These are phyloP conservation scores for Rhizopus delemar DNA, from an alignment of 371 early-diverging fungal genomes.

Conservation along the genomic window DNA sequence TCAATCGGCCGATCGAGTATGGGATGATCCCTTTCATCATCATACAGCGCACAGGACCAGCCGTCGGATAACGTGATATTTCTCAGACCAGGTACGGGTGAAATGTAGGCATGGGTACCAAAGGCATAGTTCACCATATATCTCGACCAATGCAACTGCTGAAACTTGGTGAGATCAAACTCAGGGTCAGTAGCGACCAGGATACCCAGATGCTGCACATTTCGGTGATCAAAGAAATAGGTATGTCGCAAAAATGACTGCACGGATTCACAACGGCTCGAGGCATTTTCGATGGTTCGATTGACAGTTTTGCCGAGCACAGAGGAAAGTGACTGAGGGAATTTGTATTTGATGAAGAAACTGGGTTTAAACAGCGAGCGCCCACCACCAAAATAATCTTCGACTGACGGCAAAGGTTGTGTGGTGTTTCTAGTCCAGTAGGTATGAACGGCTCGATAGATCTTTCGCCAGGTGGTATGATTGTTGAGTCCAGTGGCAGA, in stretches of 20 bases:
- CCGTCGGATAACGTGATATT: constrained; percentile 37
- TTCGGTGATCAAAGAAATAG: constrained; percentile 44
- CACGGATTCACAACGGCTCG: constrained; percentile 36
- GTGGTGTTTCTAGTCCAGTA: constrained; percentile 51
- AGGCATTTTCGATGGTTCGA: constrained; percentile 38
- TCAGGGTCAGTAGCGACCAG: constrained; percentile 26
- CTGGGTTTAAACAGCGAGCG: constrained; percentile 41
- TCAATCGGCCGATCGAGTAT: constrained; percentile 48
- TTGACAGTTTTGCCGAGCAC: constrained; percentile 21
- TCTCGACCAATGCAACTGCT: constrained; percentile 35
- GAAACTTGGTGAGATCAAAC: constrained; percentile 22
- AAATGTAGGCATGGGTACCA: constrained; percentile 44
- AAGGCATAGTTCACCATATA: constrained; percentile 50
- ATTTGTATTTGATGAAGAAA: constrained; percentile 43
- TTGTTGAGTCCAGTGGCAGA: constrained; percentile 24
- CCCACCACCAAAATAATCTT: constrained; percentile 45
- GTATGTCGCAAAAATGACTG: constrained; percentile 43
- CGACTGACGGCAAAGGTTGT: constrained; percentile 28
- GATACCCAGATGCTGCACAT: constrained; percentile 26
- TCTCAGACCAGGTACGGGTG: constrained; percentile 35
- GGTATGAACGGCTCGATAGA: constrained; percentile 36
- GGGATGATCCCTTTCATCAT: constrained; percentile 29
- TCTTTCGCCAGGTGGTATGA: constrained; percentile 34
- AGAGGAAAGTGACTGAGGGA: constrained; percentile 38
- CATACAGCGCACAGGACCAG: constrained; percentile 51